Conservation (phyloP, 73 alveolate species). For the Diophrys appendiculata region DNA sequence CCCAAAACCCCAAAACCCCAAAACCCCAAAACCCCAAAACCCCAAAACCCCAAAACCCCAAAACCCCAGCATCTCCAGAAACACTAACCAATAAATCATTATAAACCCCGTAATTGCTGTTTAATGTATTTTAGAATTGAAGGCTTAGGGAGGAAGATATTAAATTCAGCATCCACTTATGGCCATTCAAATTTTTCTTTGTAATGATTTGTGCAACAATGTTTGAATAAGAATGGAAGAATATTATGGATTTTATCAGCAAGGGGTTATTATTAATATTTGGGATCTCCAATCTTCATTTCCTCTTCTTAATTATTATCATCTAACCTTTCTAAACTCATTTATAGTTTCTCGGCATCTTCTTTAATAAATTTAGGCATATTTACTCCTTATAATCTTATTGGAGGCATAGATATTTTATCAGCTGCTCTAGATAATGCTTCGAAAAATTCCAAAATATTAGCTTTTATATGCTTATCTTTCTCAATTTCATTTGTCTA, state of each 20-base stretch:
- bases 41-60: no score
- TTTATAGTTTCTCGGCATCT: background rate
- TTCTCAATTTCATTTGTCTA: conserved; percentile 76
- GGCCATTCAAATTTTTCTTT: conserved; percentile 60
- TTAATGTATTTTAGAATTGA: background rate
- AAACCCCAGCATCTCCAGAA: no score
- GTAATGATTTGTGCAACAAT: conserved; percentile 12
- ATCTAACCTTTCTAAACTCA: conserved; percentile 2
- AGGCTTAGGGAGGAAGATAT: conserved; percentile 22
- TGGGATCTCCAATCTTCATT: conserved; percentile 16
- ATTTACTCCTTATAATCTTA: conserved; percentile 9
- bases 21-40: conserved; percentile 26
- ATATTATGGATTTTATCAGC: conserved; percentile 22
- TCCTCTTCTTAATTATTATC: conserved; percentile 21
- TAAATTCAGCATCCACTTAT: conserved; percentile 25
- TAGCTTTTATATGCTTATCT: conserved; percentile 77
- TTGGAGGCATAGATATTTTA: conserved; percentile 43
- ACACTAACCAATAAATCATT: no score
- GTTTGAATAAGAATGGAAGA: conserved; percentile 9
- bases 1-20: conserved; percentile 20
- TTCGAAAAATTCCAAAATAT: conserved; percentile 85
- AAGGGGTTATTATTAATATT: conserved; percentile 7
- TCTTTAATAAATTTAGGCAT: background rate
- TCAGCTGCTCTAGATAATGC: conserved; percentile 79
- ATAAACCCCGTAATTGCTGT: no score